A percentile compares a stretch with the other conserved stretches of the same genome.
Evolutionary conservation across 148 eudicot genomes (phyloP).

Genomic region (Vaccinium myrtillus): DNA sequence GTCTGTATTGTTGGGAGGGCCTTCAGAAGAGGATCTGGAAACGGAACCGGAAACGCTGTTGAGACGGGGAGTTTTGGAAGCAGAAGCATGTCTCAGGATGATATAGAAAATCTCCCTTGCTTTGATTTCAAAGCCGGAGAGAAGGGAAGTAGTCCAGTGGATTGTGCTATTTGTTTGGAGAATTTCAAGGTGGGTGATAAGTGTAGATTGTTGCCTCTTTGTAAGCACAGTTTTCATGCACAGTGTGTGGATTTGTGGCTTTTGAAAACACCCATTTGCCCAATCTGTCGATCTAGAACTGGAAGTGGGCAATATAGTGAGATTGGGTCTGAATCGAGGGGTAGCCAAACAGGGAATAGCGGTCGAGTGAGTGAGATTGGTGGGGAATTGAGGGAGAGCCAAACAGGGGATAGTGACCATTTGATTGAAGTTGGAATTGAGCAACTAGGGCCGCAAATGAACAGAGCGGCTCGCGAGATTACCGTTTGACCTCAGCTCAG

Average conservation of each 20-base stretch:
- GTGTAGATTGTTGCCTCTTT: slow-evolving; percentile 61
- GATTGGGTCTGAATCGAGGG: slow-evolving; percentile 5
- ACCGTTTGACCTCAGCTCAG: no score
- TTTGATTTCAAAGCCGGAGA: slow-evolving; percentile 42
- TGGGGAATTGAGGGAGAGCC: slow-evolving; percentile 11
- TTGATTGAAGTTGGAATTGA: slow-evolving; percentile 3
- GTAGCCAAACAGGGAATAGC: slow-evolving; percentile 8
- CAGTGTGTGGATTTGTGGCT: slow-evolving; percentile 77
- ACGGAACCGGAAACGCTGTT: not conserved
- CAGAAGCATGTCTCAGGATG: slow-evolving; percentile 29
- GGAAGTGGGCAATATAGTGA: slow-evolving; percentile 20
- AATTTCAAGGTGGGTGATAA: slow-evolving; percentile 50
- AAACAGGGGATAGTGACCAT: not conserved
- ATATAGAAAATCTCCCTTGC: slow-evolving; percentile 57
- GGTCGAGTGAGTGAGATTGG: no score
- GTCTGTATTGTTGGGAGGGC: slow-evolving; percentile 31
- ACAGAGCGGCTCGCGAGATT: no score
- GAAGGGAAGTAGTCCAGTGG: slow-evolving; percentile 28
- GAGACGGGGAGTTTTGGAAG: slow-evolving; percentile 31
- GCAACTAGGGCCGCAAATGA: not conserved
- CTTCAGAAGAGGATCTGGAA: slow-evolving; percentile 15
- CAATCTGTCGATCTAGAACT: slow-evolving; percentile 53
- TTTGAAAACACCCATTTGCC: slow-evolving; percentile 52
- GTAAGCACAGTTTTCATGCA: slow-evolving; percentile 67
- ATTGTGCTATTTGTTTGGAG: slow-evolving; percentile 75